Base-by-base conservation (phyloP, 2,329 filamentous ascomycete species). In the Diplodia seriata region DNA sequence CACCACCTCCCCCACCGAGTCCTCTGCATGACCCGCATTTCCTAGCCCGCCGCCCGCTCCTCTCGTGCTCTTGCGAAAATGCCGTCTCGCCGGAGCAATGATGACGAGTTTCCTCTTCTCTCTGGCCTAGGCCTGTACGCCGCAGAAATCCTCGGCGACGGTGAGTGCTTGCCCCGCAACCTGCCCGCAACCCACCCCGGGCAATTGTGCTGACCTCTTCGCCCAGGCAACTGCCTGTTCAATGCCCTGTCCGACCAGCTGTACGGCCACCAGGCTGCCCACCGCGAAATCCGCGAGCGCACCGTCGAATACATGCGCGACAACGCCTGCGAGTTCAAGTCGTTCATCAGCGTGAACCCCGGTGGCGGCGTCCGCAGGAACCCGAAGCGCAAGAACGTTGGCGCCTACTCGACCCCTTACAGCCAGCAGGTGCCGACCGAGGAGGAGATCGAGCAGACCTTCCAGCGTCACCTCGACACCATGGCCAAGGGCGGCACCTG, bases 161-260 rank as follows among this genome's bases (percentile, higher is more conserved):
- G 89, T 88, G 83, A 82, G 84, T 67, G 63, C 71, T 56, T 68
- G 68, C 64, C 40, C 54, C 65, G 31, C 33, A 38, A 66, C 31
- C 36, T 47, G 63, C 26, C 18, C 11, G 26, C 26, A 31, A 5
- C n/a, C 31, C 49, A 8, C 18, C 29, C 66, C 72, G 47, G 33
- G 57, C 56, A 63, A 59, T 69, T 68, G 57, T 29, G n/a, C 68
- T 57, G 62, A 68, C 61, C 43, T 43, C 74, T 75, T 69, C 76
- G 69, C 70, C 47, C 71, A 90, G 89, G 88, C 72, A 90, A 90
- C 80, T 91, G 89, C 77, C 84, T 91, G 47, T 91, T 90, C 80
- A 87, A 88, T 77, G 88, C 88, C 70, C 81, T 90, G 49, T 88
- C 87, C 70, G 87, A 90, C 75, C 88, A 91, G 80, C 77, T 91